These are phyloP conservation scores for Vanilla planifolia DNA, from an alignment of 106 monocot species.

Conservation along the genomic window DNA sequence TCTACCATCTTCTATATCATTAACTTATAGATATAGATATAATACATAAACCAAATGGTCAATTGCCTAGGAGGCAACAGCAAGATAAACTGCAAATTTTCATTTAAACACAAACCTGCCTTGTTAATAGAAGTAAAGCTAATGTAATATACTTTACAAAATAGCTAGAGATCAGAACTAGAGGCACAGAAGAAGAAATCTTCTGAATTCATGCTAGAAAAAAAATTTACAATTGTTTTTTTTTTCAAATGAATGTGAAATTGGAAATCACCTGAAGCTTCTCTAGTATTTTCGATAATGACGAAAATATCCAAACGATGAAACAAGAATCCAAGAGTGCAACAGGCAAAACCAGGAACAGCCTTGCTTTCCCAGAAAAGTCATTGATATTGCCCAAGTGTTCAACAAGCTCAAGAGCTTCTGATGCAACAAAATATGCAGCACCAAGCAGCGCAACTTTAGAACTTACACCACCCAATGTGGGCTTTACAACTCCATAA, in stretches of 20 bases:
- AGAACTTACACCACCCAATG: slow-evolving; percentile 79
- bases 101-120: background rate
- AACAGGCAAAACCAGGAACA: slow-evolving; percentile 87
- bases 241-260: slow-evolving; percentile 3
- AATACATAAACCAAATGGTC: too few species aligned
- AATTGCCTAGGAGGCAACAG: too few species aligned
- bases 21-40: too few species aligned
- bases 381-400: slow-evolving; percentile 97
- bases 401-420: slow-evolving; percentile 96
- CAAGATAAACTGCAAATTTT: too few species aligned
- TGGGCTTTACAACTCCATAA: slow-evolving; percentile 77
- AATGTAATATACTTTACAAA: background rate
- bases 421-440: slow-evolving; percentile 84
- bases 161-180: too few species aligned
- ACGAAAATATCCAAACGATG: slow-evolving; percentile 98
- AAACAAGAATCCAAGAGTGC: slow-evolving; percentile 87
- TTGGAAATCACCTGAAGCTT: slow-evolving; percentile 77
- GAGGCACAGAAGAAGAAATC: too few species aligned
- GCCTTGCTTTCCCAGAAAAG: slow-evolving; percentile 86
- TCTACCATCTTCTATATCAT: too few species aligned
- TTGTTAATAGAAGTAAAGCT: background rate
- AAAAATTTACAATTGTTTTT: background rate
- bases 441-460: slow-evolving; percentile 73
- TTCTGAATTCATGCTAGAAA: background rate
- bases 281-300: slow-evolving; percentile 85